These are phyloP conservation scores for Ogataea wickerhamii DNA, from an alignment of 805 yeast genomes.

Conservation along the genomic window DNA sequence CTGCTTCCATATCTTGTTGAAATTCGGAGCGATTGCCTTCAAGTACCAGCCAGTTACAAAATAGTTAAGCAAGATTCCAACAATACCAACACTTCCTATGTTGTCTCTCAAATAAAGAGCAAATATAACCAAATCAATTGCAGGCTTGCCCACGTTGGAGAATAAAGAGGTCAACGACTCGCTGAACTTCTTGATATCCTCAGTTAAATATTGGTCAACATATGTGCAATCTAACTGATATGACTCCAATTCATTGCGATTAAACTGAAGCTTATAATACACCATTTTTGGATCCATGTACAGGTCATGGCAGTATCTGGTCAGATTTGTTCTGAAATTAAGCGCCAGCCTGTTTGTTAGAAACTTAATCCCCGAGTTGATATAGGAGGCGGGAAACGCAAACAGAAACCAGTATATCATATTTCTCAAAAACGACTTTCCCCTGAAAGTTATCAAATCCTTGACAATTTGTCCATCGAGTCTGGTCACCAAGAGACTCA, in stretches of 20 bases:
- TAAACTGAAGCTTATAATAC: slow-evolving; percentile 75
- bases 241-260: slow-evolving; percentile 35
- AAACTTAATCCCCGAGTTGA: slow-evolving; percentile 84
- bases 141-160: slow-evolving; percentile 88
- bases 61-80: slow-evolving; percentile 79
- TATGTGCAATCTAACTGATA: slow-evolving; percentile 48
- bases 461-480: slow-evolving; percentile 90
- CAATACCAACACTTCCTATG: slow-evolving; percentile 81
- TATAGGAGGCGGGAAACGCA: slow-evolving; percentile 90
- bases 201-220: slow-evolving; percentile 83
- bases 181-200: slow-evolving; percentile 77
- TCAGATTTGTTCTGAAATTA: slow-evolving; percentile 78
- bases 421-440: slow-evolving; percentile 70
- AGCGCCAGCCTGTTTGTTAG: slow-evolving; percentile 72
- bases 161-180: slow-evolving; percentile 79
- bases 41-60: slow-evolving; percentile 72
- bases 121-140: slow-evolving; percentile 80
- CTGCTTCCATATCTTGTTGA: slow-evolving; percentile 69
- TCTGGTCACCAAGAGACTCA: slow-evolving; percentile 79
- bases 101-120: slow-evolving; percentile 79
- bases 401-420: slow-evolving; percentile 82
- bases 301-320: slow-evolving; percentile 85
- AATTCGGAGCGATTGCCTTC: slow-evolving; percentile 75
- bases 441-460: slow-evolving; percentile 79
- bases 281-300: slow-evolving; percentile 78